Percentiles rank a stretch among this genome's conserved stretches.
phyloP scores from a whole-genome alignment of 192 early-diverging fungal species.

The Coemansia umbellata region DNA sequence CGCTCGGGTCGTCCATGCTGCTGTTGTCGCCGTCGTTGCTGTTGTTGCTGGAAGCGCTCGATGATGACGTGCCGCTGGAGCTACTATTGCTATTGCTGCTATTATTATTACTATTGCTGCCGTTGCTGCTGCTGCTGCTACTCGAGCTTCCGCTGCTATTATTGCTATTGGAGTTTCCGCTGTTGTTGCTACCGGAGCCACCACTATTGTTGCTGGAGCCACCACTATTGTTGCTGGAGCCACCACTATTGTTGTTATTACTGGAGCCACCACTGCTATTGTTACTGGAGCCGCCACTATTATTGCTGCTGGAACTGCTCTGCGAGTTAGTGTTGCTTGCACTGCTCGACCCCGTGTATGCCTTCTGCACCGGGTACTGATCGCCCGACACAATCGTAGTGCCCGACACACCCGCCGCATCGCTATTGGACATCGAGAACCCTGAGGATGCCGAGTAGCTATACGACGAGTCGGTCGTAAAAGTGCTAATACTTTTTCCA shows the following conservation, averaged over 20 bases:
- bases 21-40: neutral
- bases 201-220: neutral
- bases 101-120: neutral
- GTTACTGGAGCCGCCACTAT: neutral
- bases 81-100: neutral
- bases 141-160: neutral
- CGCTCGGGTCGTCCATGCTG: neutral
- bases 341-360: constrained; percentile 15
- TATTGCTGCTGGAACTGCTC: neutral
- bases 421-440: constrained; percentile 15
- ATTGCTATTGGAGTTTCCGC: neutral
- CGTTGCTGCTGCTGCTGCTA: neutral
- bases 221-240: neutral
- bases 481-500: constrained; percentile 21
- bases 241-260: no score
- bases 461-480: constrained; percentile 9
- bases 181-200: neutral
- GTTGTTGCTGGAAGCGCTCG: neutral
- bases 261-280: neutral
- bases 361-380: constrained; percentile 22
- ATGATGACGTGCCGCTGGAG: neutral
- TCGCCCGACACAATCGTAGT: constrained; percentile 25
- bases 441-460: constrained; percentile 8
- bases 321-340: constrained; percentile 9
- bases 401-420: constrained; percentile 19